Conservation (phyloP, 177 flowering plant genomes). For the Tripterygium wilfordii region DNA sequence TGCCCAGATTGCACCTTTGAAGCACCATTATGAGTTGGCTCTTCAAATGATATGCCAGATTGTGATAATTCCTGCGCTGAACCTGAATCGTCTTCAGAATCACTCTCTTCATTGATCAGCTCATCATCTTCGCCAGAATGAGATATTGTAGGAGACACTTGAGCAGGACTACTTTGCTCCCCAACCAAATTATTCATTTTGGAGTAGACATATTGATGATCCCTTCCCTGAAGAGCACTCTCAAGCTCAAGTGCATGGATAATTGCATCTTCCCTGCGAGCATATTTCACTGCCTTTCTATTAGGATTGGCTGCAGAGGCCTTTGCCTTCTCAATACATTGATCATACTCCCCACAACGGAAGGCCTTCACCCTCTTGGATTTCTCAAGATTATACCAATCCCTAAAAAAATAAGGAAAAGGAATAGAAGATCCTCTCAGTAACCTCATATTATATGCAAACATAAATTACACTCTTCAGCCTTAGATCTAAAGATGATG, state of each 20-base stretch:
- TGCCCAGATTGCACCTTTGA: conserved; percentile 25
- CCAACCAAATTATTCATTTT: conserved; percentile 18
- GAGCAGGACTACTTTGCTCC: conserved; percentile 14
- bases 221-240: conserved; percentile 34
- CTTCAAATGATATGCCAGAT: conserved; percentile 61
- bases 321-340: conserved; percentile 80
- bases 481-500: no score
- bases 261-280: conserved; percentile 87
- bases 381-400: conserved; percentile 92
- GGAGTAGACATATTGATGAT: conserved; percentile 18
- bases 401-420: conserved; percentile 50
- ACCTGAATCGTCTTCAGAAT: conserved; percentile 25
- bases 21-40: conserved; percentile 28
- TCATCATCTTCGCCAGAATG: conserved; percentile 24
- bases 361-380: conserved; percentile 89
- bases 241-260: conserved; percentile 85
- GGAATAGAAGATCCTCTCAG: no score
- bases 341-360: conserved; percentile 89
- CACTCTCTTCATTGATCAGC: conserved; percentile 26
- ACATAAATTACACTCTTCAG: no score
- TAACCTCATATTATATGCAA: no score
- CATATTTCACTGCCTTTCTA: conserved; percentile 69
- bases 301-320: conserved; percentile 39
- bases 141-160: conserved; percentile 21
- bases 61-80: conserved; percentile 53